phyloP scores from a whole-genome alignment of 2,329 filamentous ascomycete species.

The Penicillium sp. region DNA sequence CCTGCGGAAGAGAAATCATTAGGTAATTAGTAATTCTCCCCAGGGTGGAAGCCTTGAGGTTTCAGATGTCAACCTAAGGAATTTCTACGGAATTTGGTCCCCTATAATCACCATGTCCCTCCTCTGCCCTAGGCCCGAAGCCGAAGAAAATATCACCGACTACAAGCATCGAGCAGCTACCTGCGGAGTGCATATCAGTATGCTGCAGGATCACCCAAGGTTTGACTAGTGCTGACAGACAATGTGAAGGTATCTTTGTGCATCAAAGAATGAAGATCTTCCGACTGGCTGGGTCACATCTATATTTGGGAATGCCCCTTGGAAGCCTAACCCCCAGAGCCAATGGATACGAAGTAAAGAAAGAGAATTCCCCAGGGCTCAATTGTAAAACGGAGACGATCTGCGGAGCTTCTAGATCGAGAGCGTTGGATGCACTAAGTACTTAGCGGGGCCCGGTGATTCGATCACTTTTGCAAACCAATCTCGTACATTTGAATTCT shows the following conservation, averaged over 20 bases:
- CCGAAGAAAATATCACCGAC: too few relatives aligned
- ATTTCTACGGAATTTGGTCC: background rate
- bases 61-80: background rate
- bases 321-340: too few relatives aligned
- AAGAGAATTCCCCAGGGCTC: too few relatives aligned
- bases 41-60: background rate
- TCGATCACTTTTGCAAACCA: conserved; percentile 22
- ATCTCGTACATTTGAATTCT: conserved; percentile 7
- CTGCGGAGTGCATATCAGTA: too few relatives aligned
- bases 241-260: too few relatives aligned
- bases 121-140: too few relatives aligned
- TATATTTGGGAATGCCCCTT: too few relatives aligned
- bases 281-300: too few relatives aligned
- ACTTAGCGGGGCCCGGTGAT: conserved; percentile 19
- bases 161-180: too few relatives aligned
- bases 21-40: background rate
- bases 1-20: background rate
- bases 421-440: conserved; percentile 18
- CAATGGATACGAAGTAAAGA: background rate
- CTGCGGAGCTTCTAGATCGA: conserved; percentile 4
- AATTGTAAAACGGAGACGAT: background rate
- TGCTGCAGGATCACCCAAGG: too few relatives aligned
- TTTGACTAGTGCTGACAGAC: too few relatives aligned
- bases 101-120: background rate
- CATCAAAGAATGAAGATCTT: too few relatives aligned